Conservation (phyloP, 1,284 basidiomycete genomes). For the Xerocomus nothofagi region DNA sequence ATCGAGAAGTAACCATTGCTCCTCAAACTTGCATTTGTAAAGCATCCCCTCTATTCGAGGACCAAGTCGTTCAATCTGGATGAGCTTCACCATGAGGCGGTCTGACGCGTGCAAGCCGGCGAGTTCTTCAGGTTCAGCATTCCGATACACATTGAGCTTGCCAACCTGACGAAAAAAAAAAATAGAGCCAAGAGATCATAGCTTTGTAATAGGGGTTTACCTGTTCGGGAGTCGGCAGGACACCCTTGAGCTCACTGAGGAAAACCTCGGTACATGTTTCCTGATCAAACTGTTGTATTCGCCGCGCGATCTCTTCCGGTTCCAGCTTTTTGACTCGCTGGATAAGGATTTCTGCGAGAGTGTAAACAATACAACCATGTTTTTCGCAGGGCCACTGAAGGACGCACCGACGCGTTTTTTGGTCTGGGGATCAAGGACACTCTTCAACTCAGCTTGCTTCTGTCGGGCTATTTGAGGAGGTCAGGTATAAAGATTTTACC, state of each 20-base stretch:
- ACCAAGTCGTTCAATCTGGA: constrained; percentile 91
- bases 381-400: neutral
- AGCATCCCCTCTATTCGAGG: constrained; percentile 94
- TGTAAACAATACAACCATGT: neutral
- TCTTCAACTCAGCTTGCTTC: constrained; percentile 83
- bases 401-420: constrained; percentile 87
- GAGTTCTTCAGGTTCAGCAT: constrained; percentile 86
- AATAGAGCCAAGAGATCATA: constrained; percentile 14
- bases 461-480: constrained; percentile 56
- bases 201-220: constrained; percentile 39
- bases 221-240: constrained; percentile 88
- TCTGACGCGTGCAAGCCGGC: constrained; percentile 90
- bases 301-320: constrained; percentile 81
- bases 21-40: constrained; percentile 84
- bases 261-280: constrained; percentile 86
- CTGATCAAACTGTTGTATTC: constrained; percentile 83
- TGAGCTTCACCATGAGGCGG: constrained; percentile 94
- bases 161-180: constrained; percentile 58
- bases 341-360: constrained; percentile 77
- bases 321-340: constrained; percentile 80
- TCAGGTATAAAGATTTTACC: neutral
- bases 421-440: constrained; percentile 87
- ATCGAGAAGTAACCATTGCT: constrained; percentile 73
- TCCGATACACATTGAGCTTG: constrained; percentile 89
- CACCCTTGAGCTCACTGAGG: constrained; percentile 81